Conservation (phyloP, 352 stramenopile species). For the Phytophthora sp. region DNA sequence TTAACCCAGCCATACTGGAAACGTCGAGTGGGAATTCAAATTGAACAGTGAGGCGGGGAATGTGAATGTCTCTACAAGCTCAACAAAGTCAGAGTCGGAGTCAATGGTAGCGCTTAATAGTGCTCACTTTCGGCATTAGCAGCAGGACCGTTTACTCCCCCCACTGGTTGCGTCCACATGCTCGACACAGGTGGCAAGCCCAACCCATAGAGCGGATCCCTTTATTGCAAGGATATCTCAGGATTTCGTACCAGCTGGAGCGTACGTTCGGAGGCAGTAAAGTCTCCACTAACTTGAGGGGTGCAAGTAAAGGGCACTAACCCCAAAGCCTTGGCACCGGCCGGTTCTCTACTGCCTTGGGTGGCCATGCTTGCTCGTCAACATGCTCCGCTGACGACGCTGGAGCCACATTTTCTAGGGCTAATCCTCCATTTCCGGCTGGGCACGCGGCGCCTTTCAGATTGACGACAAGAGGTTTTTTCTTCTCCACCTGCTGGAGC, state of each 20-base stretch:
- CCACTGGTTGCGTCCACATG: conserved; percentile 35
- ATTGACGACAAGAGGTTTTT: neutral
- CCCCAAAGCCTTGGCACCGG: neutral
- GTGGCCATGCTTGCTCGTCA: neutral
- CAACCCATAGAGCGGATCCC: conserved; percentile 7
- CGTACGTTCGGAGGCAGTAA: conserved; percentile 26
- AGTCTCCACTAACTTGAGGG: conserved; percentile 20
- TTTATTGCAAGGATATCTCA: too few species aligned
- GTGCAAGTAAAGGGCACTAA: conserved; percentile 17
- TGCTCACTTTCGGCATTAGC: conserved; percentile 24
- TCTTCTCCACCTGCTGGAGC: conserved; percentile 7
- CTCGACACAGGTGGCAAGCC: conserved; percentile 6
- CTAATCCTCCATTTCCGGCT: conserved; percentile 8
- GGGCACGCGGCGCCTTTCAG: conserved; percentile 9
- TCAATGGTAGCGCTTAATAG: conserved; percentile 28
- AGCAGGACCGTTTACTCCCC: conserved; percentile 26
- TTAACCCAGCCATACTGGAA: conserved; percentile 1
- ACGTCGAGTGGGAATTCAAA: conserved; percentile 6
- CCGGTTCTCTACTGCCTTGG: conserved; percentile 14
- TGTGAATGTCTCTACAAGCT: conserved; percentile 16
- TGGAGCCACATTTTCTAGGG: conserved; percentile 33
- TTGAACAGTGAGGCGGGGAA: conserved; percentile 22
- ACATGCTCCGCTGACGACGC: neutral
- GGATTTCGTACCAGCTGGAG: conserved; percentile 25
- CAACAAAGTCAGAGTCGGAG: conserved; percentile 31